Conservation (phyloP, 2,329 filamentous ascomycete genomes). For the Apiospora aurea region DNA sequence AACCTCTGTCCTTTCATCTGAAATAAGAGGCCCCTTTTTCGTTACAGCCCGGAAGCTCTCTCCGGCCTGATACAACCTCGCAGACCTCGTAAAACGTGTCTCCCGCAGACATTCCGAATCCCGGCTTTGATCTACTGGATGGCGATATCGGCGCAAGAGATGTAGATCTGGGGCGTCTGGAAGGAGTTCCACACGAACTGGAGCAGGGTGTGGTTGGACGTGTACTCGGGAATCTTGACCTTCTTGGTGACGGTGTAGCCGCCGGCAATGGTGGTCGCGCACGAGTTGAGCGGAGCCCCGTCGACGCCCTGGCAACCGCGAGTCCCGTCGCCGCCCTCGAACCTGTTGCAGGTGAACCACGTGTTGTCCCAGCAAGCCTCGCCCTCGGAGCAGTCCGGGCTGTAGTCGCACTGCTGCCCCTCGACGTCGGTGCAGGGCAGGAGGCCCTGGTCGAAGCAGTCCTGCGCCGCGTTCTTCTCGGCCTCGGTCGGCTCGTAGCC, state of each 20-base stretch:
- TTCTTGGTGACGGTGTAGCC: slow-evolving; percentile 61
- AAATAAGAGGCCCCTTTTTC: too few species aligned
- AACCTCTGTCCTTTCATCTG: too few species aligned
- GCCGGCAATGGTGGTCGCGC: slow-evolving; percentile 58
- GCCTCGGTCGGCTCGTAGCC: slow-evolving; percentile 55
- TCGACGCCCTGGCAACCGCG: slow-evolving; percentile 56
- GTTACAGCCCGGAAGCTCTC: too few species aligned
- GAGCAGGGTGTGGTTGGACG: slow-evolving; percentile 57
- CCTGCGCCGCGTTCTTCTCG: slow-evolving; percentile 61
- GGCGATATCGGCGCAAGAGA: slow-evolving; percentile 60
- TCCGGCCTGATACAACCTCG: neutral
- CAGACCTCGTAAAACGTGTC: too few species aligned
- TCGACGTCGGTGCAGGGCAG: slow-evolving; percentile 57
- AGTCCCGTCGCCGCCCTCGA: slow-evolving; percentile 43
- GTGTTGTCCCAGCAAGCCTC: slow-evolving; percentile 57
- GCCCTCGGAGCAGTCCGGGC: slow-evolving; percentile 52
- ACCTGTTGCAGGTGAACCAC: slow-evolving; percentile 62
- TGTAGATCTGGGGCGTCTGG: slow-evolving; percentile 61
- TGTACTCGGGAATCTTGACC: slow-evolving; percentile 57
- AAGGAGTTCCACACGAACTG: slow-evolving; percentile 63
- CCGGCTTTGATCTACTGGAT: slow-evolving; percentile 38
- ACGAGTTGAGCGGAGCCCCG: slow-evolving; percentile 50
- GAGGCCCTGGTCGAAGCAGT: slow-evolving; percentile 57
- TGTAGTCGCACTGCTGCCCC: slow-evolving; percentile 57
- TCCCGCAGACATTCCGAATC: too few species aligned